Evolutionary conservation across 2,329 filamentous ascomycete species (phyloP), one percentile per base, ranked within the genome.

Genomic region (Tolypocladium amazonense): DNA sequence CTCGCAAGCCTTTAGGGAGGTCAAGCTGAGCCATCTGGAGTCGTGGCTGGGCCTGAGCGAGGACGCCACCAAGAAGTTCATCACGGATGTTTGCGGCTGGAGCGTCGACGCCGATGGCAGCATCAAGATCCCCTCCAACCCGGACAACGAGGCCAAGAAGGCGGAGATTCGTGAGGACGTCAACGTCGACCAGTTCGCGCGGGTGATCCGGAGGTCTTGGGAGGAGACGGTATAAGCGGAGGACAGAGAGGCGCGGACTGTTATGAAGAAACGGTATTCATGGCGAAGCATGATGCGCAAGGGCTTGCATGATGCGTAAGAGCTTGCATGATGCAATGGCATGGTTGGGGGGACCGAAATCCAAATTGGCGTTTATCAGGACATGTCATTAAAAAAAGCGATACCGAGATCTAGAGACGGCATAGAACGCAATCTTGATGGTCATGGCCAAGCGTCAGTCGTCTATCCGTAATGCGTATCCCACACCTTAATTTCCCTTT

Each of bases 131-230:
- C 94, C 94, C 59, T 80, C 88, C 70, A 99, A 99, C 79, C 90
- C 94, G 71, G 94, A 99, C 77, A 97, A 97, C 74, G 93, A 97
- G 84, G 94, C 92, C 53, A 91, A 95, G 81, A 94, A 94, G 75
- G 88, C 92, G 47, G 89, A 97, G 74, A 95, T 97, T 70, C 85
- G 92, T 69, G 94, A 99, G 81, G 92, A 94, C 65, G 94, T 99
- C 71, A 91, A 89, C 76, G 88, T 96, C 62, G 90, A 94, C 67
- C 91, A 91, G 79, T 92, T 92, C 75, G 79, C 85, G 58, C 82
- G 90, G 66, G 86, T 96, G 63, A 85, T 96, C 64, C 83, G 88
- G 75, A 83, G 92, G 70, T 88, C 90, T 56, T 96, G 92, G 81
- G 92, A 96, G 79, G 89, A 93, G 62, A 70, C 70, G 59, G 69